phyloP scores from a whole-genome alignment of 768 basidiomycete species.

The Mrakia blollopis region DNA sequence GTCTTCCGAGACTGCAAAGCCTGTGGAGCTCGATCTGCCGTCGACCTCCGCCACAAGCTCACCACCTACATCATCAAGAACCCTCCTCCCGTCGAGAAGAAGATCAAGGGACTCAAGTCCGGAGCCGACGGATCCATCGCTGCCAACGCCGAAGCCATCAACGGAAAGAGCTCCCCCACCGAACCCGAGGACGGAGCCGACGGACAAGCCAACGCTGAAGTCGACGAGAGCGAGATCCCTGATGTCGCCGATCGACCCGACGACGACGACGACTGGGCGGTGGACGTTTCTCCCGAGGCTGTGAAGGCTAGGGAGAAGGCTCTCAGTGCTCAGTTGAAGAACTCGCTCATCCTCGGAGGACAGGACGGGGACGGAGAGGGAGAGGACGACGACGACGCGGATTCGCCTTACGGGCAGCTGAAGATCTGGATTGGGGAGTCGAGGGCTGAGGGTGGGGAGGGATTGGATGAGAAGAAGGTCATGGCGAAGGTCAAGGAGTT shows the following conservation, averaged over 20 bases:
- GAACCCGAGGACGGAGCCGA: constrained; percentile 34
- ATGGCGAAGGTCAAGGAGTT: constrained; percentile 86
- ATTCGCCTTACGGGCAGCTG: constrained; percentile 78
- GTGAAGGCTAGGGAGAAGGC: constrained; percentile 75
- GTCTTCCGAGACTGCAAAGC: constrained; percentile 98
- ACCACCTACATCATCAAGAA: constrained; percentile 96
- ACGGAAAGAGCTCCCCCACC: constrained; percentile 37
- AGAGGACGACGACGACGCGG: constrained; percentile 77
- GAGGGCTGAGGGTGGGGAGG: constrained; percentile 45
- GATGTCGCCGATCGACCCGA: constrained; percentile 44
- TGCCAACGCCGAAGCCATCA: constrained; percentile 32
- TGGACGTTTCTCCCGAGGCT: constrained; percentile 84
- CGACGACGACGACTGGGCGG: constrained; percentile 72
- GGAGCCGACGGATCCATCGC: constrained; percentile 36
- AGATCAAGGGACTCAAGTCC: constrained; percentile 49
- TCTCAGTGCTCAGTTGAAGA: constrained; percentile 57
- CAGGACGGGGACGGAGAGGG: constrained; percentile 76
- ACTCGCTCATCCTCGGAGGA: constrained; percentile 49
- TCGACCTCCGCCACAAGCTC: constrained; percentile 96
- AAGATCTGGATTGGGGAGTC: constrained; percentile 81
- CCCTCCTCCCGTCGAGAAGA: constrained; percentile 83
- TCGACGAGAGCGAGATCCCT: constrained; percentile 50
- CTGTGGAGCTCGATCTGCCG: constrained; percentile 81
- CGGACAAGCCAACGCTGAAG: constrained; percentile 48
- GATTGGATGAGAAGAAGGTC: constrained; percentile 51